phyloP scores from a whole-genome alignment of 2,329 filamentous ascomycete species.

The Ophiostoma pallidulum region DNA sequence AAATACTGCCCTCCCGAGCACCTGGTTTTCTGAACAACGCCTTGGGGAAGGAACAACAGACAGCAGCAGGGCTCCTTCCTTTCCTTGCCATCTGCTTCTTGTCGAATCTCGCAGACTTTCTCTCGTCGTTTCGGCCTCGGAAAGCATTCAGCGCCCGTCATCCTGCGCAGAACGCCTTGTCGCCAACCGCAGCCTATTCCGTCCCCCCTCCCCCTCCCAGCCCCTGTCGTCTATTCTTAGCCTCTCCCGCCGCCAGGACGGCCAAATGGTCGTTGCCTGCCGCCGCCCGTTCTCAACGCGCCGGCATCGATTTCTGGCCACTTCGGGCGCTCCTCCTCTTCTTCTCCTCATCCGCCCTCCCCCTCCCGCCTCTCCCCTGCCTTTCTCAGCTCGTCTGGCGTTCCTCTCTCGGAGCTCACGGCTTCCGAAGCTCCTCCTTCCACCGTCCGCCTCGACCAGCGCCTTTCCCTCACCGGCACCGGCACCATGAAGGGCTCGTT shows the following conservation, averaged over 20 bases:
- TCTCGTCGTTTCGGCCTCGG: too few relatives aligned
- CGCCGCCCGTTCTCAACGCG: background rate
- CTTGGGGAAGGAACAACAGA: background rate
- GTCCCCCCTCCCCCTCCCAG: too few relatives aligned
- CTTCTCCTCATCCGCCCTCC: background rate
- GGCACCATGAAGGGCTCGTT: conserved; percentile 44
- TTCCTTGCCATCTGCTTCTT: too few relatives aligned
- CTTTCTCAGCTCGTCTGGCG: background rate
- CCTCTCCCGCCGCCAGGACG: too few relatives aligned
- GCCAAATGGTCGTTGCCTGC: background rate
- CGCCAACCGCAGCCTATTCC: too few relatives aligned
- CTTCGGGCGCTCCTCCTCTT: background rate
- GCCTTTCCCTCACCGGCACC: conserved; percentile 19
- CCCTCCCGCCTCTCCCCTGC: background rate
- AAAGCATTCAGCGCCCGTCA: too few relatives aligned
- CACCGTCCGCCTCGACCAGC: background rate
- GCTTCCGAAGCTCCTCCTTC: background rate
- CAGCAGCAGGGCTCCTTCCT: too few relatives aligned
- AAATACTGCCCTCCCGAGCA: background rate
- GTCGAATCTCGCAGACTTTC: too few relatives aligned
- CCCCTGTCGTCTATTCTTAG: background rate
- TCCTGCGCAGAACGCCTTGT: too few relatives aligned
- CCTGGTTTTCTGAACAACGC: background rate
- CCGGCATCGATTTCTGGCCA: background rate
- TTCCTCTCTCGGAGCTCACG: background rate